Base-by-base conservation (phyloP, 129 eudicot genomes). In the Centaurea solstitialis region DNA sequence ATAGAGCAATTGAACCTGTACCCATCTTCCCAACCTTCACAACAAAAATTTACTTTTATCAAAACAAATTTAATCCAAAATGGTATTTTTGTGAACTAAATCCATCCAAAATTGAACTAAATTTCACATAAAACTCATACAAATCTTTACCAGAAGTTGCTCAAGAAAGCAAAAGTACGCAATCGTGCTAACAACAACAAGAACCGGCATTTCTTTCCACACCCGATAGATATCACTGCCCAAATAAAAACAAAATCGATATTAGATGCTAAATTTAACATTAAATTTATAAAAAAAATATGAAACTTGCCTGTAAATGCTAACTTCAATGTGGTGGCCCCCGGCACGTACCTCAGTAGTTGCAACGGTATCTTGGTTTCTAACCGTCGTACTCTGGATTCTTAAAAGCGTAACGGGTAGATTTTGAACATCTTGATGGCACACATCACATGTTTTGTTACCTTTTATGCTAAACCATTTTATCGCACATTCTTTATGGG, bases 401-500 rank as follows among this genome's bases (percentile, higher is more conserved):
- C 93, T 89, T 83, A 92, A 64, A 70, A 95, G 86, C 28, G 97
- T 91, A 67, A 95, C 99, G 1, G 98, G 97, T 68, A 95, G 93
- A 78, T 95, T 95, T 59, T 77, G 78, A 35, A 95, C 98, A 66
- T 95, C 99, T 80, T 95, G 92, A 88, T 84, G 90, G 81, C 99
- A 95, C 64, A 95, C 94, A 79, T 95, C 99, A 84, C 99, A 95
- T 12, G 89, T 93, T 86, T 85, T 92, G 90, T 93, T 95, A 21
- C 99, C 99, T 87, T 95, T 95, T 39, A 95, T 89, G 74, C 93
- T 93, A 87, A 95, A 95, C 99, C 99, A 95, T 84, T 95, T 95
- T 24, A 95, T 81, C 2, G 99, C 98, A 84, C 99, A 95, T 77
- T 89, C 99, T 79, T 91, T 73, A 85, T 95, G 99, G 69, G 99